Evolutionary conservation across 257 asterid genomes (phyloP).

Genomic region (Scutellaria barbata): DNA sequence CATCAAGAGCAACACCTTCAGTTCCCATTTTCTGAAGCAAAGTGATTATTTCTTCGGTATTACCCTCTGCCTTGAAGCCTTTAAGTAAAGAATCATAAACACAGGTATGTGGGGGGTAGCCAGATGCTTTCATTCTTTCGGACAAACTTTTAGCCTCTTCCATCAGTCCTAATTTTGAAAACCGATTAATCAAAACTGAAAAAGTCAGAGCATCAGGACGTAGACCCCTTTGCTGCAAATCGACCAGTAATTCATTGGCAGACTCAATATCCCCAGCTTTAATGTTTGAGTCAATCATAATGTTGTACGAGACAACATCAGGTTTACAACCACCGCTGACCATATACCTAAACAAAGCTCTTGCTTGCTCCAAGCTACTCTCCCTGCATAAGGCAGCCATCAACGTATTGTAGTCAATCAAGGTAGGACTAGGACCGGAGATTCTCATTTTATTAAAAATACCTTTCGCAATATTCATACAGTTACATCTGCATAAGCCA

Average conservation of each 20-base stretch:
- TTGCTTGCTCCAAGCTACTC: constrained; percentile 72
- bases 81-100: no score
- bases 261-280: constrained; percentile 58
- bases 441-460: constrained; percentile 55
- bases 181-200: constrained; percentile 59
- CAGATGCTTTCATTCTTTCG: no score
- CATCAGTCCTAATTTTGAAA: constrained; percentile 61
- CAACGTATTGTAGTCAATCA: constrained; percentile 59
- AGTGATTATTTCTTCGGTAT: no score
- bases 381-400: constrained; percentile 68
- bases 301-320: constrained; percentile 62
- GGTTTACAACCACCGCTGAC: constrained; percentile 47
- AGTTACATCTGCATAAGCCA: constrained; percentile 62
- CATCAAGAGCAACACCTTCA: no score
- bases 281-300: constrained; percentile 54
- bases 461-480: constrained; percentile 70
- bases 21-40: no score
- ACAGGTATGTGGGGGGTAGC: no score
- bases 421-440: constrained; percentile 49
- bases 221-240: constrained; percentile 59
- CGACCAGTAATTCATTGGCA: constrained; percentile 54
- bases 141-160: no score
- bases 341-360: constrained; percentile 60
- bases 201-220: constrained; percentile 58
- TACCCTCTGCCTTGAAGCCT: no score